Conservation (phyloP, 768 basidiomycete species). For the Boletus huronensis region DNA sequence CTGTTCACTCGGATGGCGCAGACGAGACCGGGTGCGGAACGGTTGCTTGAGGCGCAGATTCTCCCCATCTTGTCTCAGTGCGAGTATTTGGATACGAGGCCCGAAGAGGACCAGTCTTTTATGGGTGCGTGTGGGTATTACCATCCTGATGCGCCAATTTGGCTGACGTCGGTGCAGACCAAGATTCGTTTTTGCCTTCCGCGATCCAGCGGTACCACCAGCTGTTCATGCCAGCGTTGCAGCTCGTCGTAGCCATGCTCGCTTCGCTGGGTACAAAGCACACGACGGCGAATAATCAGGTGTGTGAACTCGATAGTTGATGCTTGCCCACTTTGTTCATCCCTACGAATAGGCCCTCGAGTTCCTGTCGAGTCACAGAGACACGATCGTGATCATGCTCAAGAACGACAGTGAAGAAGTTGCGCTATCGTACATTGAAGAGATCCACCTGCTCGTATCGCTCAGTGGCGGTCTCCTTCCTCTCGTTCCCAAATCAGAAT, state of each 20-base stretch:
- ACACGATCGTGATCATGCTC: constrained; percentile 79
- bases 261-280: constrained; percentile 74
- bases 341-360: constrained; percentile 42
- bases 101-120: constrained; percentile 77
- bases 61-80: constrained; percentile 75
- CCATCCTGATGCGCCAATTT: not conserved
- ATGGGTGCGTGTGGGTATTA: constrained; percentile 54
- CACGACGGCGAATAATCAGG: constrained; percentile 66
- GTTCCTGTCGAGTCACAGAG: constrained; percentile 78
- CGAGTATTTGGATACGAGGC: constrained; percentile 83
- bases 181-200: constrained; percentile 83
- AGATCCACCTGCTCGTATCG: constrained; percentile 74
- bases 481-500: constrained; percentile 68
- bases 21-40: constrained; percentile 79
- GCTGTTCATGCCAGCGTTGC: constrained; percentile 80
- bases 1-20: constrained; percentile 83
- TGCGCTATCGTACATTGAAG: constrained; percentile 66
- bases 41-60: constrained; percentile 73
- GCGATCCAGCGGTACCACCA: constrained; percentile 90
- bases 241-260: constrained; percentile 73
- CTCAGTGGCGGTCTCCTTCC: constrained; percentile 68
- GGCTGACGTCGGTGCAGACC: constrained; percentile 44
- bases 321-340: not conserved
- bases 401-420: constrained; percentile 67
- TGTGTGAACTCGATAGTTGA: constrained; percentile 21